phyloP scores from a whole-genome alignment of 768 basidiomycete genomes.

The Kwoniella botswanensis region DNA sequence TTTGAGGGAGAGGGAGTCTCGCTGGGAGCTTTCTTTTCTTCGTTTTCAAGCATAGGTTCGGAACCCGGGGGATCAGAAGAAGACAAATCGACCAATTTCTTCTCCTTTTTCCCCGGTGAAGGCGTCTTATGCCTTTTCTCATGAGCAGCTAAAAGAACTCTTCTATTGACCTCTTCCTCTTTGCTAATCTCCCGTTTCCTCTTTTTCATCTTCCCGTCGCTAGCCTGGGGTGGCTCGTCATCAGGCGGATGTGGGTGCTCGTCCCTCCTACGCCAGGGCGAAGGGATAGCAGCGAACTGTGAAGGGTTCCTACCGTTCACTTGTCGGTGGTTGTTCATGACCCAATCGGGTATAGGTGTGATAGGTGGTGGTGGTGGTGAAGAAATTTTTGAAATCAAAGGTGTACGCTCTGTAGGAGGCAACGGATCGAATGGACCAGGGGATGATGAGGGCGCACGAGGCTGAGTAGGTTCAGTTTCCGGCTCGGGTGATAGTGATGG shows the following conservation, averaged over 20 bases:
- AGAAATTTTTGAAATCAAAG: constrained; percentile 1
- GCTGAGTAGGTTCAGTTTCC: constrained; percentile 6
- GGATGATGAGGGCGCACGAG: not conserved
- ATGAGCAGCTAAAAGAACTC: constrained; percentile 13
- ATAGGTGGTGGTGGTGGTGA: constrained; percentile 17
- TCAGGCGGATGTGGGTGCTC: not conserved
- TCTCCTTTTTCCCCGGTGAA: not conserved
- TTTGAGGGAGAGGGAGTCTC: not conserved
- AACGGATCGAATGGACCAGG: not conserved
- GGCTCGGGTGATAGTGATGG: constrained; percentile 3
- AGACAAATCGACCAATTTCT: constrained; percentile 22
- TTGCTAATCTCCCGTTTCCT: not conserved
- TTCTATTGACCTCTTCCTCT: constrained; percentile 18
- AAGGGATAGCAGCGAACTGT: constrained; percentile 17
- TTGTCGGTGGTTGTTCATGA: constrained; percentile 28
- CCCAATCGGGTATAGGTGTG: constrained; percentile 35
- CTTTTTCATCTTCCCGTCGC: constrained; percentile 4
- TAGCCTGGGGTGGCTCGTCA: constrained; percentile 2
- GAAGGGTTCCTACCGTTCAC: constrained; percentile 31
- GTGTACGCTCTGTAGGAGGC: not conserved
- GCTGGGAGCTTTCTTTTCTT: not conserved
- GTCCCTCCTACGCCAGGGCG: constrained; percentile 28
- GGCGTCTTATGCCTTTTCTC: constrained; percentile 16
- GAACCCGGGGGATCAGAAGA: constrained; percentile 10
- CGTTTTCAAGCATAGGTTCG: not conserved